A percentile compares a stretch with the other conserved stretches of the same genome.
phyloP scores from a whole-genome alignment of 2,329 filamentous ascomycete genomes.

The Claviceps maximensis region DNA sequence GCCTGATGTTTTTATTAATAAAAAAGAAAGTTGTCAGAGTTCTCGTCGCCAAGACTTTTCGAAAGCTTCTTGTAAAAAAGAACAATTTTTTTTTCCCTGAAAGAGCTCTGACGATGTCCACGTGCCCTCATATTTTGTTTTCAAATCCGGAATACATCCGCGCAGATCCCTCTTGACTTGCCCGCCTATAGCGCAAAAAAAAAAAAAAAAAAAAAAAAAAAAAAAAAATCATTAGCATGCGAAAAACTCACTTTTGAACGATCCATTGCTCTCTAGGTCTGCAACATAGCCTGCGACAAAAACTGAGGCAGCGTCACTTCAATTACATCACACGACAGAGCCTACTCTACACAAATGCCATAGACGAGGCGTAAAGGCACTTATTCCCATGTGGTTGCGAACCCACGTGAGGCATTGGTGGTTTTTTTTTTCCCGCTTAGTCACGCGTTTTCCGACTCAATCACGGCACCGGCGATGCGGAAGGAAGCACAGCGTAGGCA shows the following conservation, averaged over 20 bases:
- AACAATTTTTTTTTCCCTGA: too few relatives aligned
- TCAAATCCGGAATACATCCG: too few relatives aligned
- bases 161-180: background rate
- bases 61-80: too few relatives aligned
- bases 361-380: too few relatives aligned
- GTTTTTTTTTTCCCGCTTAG: background rate
- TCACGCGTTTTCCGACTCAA: background rate
- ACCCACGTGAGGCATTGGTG: background rate
- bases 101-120: background rate
- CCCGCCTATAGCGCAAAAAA: background rate
- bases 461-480: background rate
- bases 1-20: slow-evolving; percentile 16
- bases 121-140: too few relatives aligned
- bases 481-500: background rate
- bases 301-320: background rate
- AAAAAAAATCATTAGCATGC: background rate
- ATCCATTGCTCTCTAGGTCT: background rate
- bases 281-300: background rate
- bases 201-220: background rate
- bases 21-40: too few relatives aligned
- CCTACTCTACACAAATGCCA: background rate
- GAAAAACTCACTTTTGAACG: slow-evolving; percentile 3
- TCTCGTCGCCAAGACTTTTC: too few relatives aligned
- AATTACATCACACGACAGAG: background rate
- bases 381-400: background rate